Base-by-base conservation (phyloP, 176 grass and related monocot genomes). In the Panicum miliaceum region DNA sequence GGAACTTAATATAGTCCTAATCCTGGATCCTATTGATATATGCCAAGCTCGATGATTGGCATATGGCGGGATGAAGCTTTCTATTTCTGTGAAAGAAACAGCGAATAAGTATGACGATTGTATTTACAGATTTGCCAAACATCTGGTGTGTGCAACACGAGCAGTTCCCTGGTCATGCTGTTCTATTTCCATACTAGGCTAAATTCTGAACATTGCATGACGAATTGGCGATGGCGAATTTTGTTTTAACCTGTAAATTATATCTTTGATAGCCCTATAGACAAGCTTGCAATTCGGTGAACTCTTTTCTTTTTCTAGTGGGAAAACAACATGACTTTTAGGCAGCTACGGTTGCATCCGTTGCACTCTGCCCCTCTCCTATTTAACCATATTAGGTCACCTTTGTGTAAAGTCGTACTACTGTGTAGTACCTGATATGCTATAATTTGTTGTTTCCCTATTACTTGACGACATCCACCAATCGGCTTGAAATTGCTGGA, bases 31-130 rank as follows among this genome's bases (percentile, higher is more conserved):
- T 34, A 20, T 34, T 48, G 41, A 29, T 65, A 32, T 48, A n/a
- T 8, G 15, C 7, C 11, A 8, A 52, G 29, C 20, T 52, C 40
- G 32, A 79, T 71, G 64, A 61, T 63, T 72, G 9, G 65, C 41
- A 32, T 64, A 51, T 50, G n/a, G 20, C 8, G 19, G 20, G n/a
- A 9, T 52, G 67, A 79, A 68, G 38, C 12, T 35, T 42, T 61
- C 52, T 60, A 13, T 78, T 85, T 62, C 3, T 69, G 26, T 77
- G 50, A 68, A 68, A 81, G 45, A 81, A 57, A 81, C 8, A 14
- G 0, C 26, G 13, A 23, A 38, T 69, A 27, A 68, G 22, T 25
- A 35, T 72, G 40, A 11, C 6, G 12, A 35, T 11, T 42, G 36
- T 64, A 32, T 23, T 38, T 12, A 3, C 34, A 29, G 27, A 46